These are phyloP conservation scores for Pseudogymnoascus sp. DNA, from an alignment of 2,329 filamentous ascomycete genomes.

Conservation along the genomic window DNA sequence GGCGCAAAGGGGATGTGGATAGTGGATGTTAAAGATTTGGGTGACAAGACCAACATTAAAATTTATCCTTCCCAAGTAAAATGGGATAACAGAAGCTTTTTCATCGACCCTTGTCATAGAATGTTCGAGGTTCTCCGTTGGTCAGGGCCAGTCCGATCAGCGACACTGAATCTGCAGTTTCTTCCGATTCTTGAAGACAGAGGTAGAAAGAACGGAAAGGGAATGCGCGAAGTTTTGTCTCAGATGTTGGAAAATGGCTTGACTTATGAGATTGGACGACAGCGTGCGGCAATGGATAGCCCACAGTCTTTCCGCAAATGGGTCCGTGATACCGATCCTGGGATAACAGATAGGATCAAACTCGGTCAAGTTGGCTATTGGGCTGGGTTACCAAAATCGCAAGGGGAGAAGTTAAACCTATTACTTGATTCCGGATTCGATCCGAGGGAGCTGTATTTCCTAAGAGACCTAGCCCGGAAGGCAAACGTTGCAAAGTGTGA, in stretches of 20 bases:
- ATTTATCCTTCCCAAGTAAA: constrained; percentile 61
- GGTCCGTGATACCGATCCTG: constrained; percentile 38
- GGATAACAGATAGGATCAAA: constrained; percentile 29
- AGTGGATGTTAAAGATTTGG: constrained; percentile 42
- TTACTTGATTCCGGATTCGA: constrained; percentile 55
- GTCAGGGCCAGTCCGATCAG: constrained; percentile 39
- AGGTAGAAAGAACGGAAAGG: constrained; percentile 33
- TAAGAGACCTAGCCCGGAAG: constrained; percentile 37
- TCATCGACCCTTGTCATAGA: constrained; percentile 38
- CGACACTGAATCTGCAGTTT: constrained; percentile 58
- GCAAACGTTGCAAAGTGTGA: constrained; percentile 18
- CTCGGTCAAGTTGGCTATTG: constrained; percentile 17
- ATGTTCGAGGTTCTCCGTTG: constrained; percentile 56
- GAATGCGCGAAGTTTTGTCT: constrained; percentile 42
- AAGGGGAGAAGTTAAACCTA: constrained; percentile 43
- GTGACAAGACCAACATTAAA: constrained; percentile 52
- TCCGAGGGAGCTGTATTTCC: constrained; percentile 37
- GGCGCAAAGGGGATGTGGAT: constrained; percentile 72
- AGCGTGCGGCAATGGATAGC: constrained; percentile 42
- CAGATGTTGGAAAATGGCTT: constrained; percentile 43
- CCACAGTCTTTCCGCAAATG: constrained; percentile 45
- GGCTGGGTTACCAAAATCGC: constrained; percentile 17
- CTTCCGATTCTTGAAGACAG: constrained; percentile 58
- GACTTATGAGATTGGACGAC: constrained; percentile 40
- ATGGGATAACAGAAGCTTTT: constrained; percentile 42